Evolutionary conservation across 305 asterid genomes (phyloP).

Genomic region (Salvia sclarea): DNA sequence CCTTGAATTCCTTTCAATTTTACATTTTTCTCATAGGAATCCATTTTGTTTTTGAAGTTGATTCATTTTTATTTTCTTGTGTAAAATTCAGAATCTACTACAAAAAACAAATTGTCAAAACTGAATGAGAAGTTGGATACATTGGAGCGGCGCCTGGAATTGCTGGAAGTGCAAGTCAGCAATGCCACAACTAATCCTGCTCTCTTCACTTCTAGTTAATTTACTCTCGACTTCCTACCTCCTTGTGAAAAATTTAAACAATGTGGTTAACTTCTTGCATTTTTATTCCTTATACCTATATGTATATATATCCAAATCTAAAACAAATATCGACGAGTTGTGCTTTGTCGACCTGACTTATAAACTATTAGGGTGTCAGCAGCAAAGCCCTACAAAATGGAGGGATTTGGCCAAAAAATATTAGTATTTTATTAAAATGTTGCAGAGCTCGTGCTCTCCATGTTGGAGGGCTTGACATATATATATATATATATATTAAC

Average conservation of each 20-base stretch:
- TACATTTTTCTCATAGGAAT: neutral
- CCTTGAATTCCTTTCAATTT: neutral
- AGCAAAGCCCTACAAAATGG: too few species aligned
- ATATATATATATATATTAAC: too few species aligned
- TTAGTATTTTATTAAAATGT: too few species aligned
- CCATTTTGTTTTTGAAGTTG: neutral
- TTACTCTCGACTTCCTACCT: neutral
- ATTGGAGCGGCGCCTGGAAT: constrained; percentile 78
- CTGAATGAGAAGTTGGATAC: constrained; percentile 90
- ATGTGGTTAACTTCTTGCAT: neutral
- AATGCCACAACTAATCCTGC: constrained; percentile 84
- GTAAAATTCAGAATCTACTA: constrained; percentile 35
- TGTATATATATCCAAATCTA: neutral
- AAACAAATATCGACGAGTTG: neutral
- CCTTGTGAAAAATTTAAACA: constrained; percentile 22
- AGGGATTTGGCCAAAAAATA: too few species aligned
- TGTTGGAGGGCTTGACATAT: too few species aligned
- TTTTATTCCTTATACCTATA: neutral
- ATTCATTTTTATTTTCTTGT: neutral
- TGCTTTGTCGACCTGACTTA: constrained; percentile 16
- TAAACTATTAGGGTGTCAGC: too few species aligned
- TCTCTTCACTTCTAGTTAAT: constrained; percentile 64
- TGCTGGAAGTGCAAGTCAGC: constrained; percentile 87
- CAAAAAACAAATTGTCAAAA: constrained; percentile 48
- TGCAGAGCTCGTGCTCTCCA: too few species aligned